Evolutionary conservation across 164 flowering plant species (phyloP), one percentile per base, ranked within the genome.

Genomic region (Chimonanthus praecox): DNA sequence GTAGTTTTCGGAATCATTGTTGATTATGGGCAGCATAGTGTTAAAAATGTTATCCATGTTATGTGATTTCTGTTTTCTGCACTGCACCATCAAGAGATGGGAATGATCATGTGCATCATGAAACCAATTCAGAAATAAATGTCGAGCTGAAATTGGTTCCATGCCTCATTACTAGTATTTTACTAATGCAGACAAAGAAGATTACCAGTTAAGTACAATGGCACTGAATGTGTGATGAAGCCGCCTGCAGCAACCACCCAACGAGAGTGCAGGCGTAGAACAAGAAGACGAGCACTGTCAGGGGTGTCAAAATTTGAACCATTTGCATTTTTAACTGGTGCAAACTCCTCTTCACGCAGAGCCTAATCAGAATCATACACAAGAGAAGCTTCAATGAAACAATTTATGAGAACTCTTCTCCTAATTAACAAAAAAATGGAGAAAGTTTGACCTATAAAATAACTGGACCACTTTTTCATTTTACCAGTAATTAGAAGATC

Each of bases 221-320:
- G 99, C 77, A 95, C 96, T 2, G 99, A 92, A 80, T 95, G 98
- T 2, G 99, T 94, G 73, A 94, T 75, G 80, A 93, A 93, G 69
- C 99, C 99, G 21, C 99, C 99, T 6, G 99, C 99, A 66, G 94
- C 94, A 75, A 88, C 88, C 21, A 95, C 97, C 98, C 98, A 93
- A 71, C 99, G 97, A 65, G 89, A 75, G 71, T 95, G 99, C 45
- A 95, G 97, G 15, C 99, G 92, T 66, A 95, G 98, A 67, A 92
- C 85, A 70, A 93, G 93, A 68, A 93, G 80, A 20, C 92, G 79
- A 54, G 99, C 99, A 80, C 91, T 93, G 33, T 92, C 98, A 33
- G 99, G 99, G 67, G 99, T 95, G 78, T 95, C 99, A 81, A 69
- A 86, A 74, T 80, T 88, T 67, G 99, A 83, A 2, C 97, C 97